phyloP scores from a whole-genome alignment of 345 rosid genomes.

The Alliaria petiolata region DNA sequence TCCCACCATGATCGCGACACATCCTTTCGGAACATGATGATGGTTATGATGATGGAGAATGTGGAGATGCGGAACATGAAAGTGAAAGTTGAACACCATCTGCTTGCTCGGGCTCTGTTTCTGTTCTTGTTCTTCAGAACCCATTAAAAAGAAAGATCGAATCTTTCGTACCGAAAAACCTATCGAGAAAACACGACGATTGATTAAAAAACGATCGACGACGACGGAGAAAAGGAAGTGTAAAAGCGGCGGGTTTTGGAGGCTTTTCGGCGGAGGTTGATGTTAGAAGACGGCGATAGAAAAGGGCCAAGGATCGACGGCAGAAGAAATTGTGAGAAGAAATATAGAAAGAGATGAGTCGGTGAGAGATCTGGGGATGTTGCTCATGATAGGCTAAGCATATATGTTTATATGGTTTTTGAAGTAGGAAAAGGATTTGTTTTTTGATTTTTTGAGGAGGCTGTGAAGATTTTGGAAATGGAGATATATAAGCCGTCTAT shows the following conservation, averaged over 20 bases:
- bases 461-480: constrained; percentile 11
- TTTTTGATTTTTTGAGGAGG: background rate
- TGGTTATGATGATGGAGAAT: constrained; percentile 30
- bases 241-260: background rate
- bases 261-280: constrained; percentile 12
- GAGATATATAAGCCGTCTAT: background rate
- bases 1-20: constrained; percentile 73
- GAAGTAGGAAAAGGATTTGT: background rate
- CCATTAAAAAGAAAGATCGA: constrained; percentile 28
- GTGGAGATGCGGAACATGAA: constrained; percentile 44
- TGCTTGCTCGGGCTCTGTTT: constrained; percentile 26
- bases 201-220: background rate
- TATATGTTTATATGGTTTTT: background rate
- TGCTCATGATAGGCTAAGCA: constrained; percentile 64
- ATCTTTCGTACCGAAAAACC: constrained; percentile 14
- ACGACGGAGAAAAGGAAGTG: background rate
- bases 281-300: constrained; percentile 39
- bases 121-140: constrained; percentile 32
- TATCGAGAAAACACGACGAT: background rate
- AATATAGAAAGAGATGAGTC: constrained; percentile 72
- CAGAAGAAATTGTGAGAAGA: constrained; percentile 65
- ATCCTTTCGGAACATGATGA: constrained; percentile 71
- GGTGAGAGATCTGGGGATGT: constrained; percentile 71
- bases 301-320: constrained; percentile 88
- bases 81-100: constrained; percentile 46